Base-by-base conservation (phyloP, 768 basidiomycete genomes). In the Leccinum imitatum region DNA sequence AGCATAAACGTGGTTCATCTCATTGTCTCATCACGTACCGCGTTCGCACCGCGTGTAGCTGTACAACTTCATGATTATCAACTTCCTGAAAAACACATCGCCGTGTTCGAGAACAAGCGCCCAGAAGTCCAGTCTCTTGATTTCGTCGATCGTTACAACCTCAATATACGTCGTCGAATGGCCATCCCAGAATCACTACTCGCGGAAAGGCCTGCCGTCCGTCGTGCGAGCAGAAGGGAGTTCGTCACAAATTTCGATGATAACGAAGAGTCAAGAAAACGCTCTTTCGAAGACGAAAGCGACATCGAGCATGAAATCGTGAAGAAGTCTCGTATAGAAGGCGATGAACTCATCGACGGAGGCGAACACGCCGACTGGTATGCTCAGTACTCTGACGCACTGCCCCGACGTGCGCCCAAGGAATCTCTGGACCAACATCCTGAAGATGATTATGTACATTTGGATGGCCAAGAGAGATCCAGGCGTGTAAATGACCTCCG, bases 271-370 rank as follows among this genome's bases (percentile, higher is more conserved):
- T 67, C 74, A 64, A 69, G 62, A 60, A 81, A 84, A 71, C 80
- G 82, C 59, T 74, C 73, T 10, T 73, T 76, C 30, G 78, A 79
- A 58, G 79, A 80, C 41, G 78, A 78, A 55, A 79, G 79, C 47
- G 79, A 77, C 30, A 71, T 73, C 62, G 78, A 80, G 54, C 66
- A 65, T 51, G 77, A 78, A 60, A 74, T 75, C 61, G 64, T 75
- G 19, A 87, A 86, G 74, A 84, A 83, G 71, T 77, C 79, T 57
- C 80, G 82, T 58, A 73, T 82, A n/a, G 82, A 82, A 51, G 78
- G 73, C 39, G 79, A 81, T 50, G 79, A 80, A 21, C 69, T 77
- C 54, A 77, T 78, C 58, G 79, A 82, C 63, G 80, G 76, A 13
- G 80, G 81, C 48, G 82, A 82, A 65, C 80, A 81, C 60, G 74